These are phyloP conservation scores for Amylostereum areolatum DNA, from an alignment of 1,284 basidiomycete species.

Conservation along the genomic window DNA sequence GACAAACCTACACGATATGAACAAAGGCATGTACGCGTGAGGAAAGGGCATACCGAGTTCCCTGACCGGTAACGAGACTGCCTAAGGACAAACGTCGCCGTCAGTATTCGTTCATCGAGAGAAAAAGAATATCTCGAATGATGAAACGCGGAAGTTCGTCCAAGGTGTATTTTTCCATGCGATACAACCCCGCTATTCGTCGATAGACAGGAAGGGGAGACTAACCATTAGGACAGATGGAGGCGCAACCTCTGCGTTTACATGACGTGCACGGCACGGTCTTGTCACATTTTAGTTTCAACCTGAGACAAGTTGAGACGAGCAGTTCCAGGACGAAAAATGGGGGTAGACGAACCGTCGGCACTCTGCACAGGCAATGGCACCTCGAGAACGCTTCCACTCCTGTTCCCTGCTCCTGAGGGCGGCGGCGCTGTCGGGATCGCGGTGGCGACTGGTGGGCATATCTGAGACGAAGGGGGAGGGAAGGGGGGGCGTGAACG, in stretches of 20 bases:
- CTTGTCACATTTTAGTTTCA: constrained; percentile 76
- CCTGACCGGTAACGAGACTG: constrained; percentile 62
- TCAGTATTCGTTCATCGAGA: neutral
- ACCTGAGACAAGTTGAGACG: constrained; percentile 26
- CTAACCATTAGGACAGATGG: constrained; percentile 68
- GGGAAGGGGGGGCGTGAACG: neutral
- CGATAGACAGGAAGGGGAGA: neutral
- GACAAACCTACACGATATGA: constrained; percentile 46
- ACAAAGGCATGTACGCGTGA: neutral
- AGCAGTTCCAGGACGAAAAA: neutral
- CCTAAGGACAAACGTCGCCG: constrained; percentile 20
- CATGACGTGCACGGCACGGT: constrained; percentile 71
- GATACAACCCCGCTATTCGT: neutral
- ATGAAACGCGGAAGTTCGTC: neutral
- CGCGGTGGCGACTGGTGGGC: neutral
- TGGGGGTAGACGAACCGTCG: constrained; percentile 39
- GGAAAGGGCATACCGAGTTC: constrained; percentile 51
- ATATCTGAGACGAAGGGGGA: neutral
- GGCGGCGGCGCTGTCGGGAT: neutral
- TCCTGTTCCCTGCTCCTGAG: constrained; percentile 8
- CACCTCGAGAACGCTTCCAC: constrained; percentile 56
- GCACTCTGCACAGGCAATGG: constrained; percentile 69
- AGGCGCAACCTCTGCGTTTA: constrained; percentile 65
- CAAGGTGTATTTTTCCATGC: neutral
- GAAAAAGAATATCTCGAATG: neutral